Percentiles rank a stretch among this genome's conserved stretches.
Conservation (phyloP, 2,329 filamentous ascomycete species). For the Xylariaceae sp. region DNA sequence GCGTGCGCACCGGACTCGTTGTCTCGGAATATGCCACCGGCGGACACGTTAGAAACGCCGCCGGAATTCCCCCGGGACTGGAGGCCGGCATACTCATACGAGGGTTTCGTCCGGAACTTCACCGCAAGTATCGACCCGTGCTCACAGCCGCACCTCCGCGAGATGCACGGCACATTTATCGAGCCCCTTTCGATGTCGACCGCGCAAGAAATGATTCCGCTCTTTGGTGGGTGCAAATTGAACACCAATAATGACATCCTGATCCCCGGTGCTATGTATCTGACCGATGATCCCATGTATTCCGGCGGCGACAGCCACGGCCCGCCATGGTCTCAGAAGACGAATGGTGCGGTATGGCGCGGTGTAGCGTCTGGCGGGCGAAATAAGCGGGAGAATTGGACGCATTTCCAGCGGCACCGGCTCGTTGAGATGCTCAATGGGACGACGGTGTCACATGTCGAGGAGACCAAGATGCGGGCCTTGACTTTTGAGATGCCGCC, state of each 20-base stretch:
- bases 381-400: conserved; percentile 55
- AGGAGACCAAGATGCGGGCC: conserved; percentile 37
- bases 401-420: conserved; percentile 66
- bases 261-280: conserved; percentile 61
- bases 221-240: conserved; percentile 58
- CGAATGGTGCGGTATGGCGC: conserved; percentile 56
- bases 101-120: conserved; percentile 53
- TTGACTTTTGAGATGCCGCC: conserved; percentile 48
- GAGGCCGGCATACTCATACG: conserved; percentile 29
- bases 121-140: conserved; percentile 48
- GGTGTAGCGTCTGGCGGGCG: conserved; percentile 61
- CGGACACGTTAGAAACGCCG: conserved; percentile 31
- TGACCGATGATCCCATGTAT: conserved; percentile 55
- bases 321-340: conserved; percentile 55
- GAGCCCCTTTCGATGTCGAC: conserved; percentile 46
- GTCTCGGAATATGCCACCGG: conserved; percentile 35
- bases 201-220: conserved; percentile 49
- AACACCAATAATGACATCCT: conserved; percentile 58
- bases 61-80: conserved; percentile 22
- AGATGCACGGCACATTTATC: conserved; percentile 51
- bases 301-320: conserved; percentile 53
- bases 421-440: conserved; percentile 67
- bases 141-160: conserved; percentile 33
- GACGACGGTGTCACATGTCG: conserved; percentile 49
- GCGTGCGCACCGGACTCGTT: conserved; percentile 48